phyloP scores from a whole-genome alignment of 345 rosid genomes.

The Clausena lansium region DNA sequence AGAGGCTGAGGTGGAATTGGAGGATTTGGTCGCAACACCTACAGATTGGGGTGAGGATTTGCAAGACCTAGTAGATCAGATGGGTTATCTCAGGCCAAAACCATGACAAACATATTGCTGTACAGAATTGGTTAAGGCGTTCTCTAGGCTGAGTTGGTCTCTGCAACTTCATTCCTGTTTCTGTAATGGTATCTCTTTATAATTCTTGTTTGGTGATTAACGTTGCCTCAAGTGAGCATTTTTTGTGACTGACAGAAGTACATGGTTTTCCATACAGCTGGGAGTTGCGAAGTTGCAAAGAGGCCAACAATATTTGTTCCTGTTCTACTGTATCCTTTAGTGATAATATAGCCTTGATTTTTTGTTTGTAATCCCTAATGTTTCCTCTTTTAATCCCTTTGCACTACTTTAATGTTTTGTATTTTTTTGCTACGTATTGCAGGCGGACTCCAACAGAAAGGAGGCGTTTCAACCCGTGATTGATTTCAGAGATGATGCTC shows the following conservation, averaged over 20 bases:
- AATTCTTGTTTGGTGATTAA: background rate
- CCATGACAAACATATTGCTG: constrained; percentile 30
- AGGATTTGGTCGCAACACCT: constrained; percentile 46
- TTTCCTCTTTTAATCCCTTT: background rate
- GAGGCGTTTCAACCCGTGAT: constrained; percentile 4
- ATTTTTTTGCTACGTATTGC: constrained; percentile 20
- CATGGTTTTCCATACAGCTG: constrained; percentile 26
- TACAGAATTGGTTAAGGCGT: background rate
- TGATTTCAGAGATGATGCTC: background rate
- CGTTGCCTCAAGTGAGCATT: background rate
- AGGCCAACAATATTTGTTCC: constrained; percentile 30
- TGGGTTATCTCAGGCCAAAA: constrained; percentile 55
- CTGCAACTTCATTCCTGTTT: constrained; percentile 33
- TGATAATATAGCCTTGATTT: background rate
- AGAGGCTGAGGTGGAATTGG: constrained; percentile 48
- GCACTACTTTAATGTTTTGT: background rate
- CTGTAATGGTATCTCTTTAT: constrained; percentile 22
- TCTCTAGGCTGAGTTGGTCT: constrained; percentile 27
- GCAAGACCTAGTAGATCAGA: constrained; percentile 64
- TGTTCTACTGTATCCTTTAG: constrained; percentile 33
- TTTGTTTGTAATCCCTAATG: background rate
- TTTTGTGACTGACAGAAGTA: constrained; percentile 6
- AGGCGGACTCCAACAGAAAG: constrained; percentile 17
- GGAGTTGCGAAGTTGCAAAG: constrained; percentile 36
- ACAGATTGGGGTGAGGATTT: constrained; percentile 57